A percentile compares a stretch with the other conserved stretches of the same genome.
Evolutionary conservation across 495 filamentous ascomycete species (phyloP).

Genomic region (Terfezia boudieri): DNA sequence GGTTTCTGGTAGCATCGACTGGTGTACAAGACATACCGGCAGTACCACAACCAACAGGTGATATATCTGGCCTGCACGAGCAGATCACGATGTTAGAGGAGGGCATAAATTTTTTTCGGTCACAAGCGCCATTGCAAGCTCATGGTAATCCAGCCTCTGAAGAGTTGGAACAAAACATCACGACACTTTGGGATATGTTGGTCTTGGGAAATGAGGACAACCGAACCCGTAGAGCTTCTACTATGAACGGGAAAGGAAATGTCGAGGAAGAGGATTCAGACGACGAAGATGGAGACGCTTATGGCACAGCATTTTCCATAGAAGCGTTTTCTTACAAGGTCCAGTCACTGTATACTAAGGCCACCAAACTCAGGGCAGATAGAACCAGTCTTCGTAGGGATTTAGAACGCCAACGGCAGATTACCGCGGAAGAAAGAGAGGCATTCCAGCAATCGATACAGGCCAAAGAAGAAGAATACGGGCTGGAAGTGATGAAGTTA

Average conservation of each 20-base stretch:
- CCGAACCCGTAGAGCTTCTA: slow-evolving; percentile 28
- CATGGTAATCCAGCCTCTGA: slow-evolving; percentile 15
- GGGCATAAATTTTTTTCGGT: slow-evolving; percentile 21
- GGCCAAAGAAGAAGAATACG: background rate
- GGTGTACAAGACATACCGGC: slow-evolving; percentile 25
- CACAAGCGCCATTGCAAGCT: slow-evolving; percentile 12
- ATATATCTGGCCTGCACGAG: slow-evolving; percentile 21
- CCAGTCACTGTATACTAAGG: slow-evolving; percentile 42
- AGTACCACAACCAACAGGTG: slow-evolving; percentile 26
- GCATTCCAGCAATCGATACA: background rate
- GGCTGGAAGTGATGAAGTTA: background rate
- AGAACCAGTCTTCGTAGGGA: background rate
- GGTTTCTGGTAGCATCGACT: slow-evolving; percentile 26
- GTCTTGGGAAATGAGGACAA: slow-evolving; percentile 38
- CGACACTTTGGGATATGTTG: slow-evolving; percentile 52
- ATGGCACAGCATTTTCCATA: slow-evolving; percentile 40
- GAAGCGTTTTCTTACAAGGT: slow-evolving; percentile 51
- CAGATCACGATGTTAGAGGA: slow-evolving; percentile 32
- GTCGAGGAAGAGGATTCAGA: slow-evolving; percentile 23
- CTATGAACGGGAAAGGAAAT: slow-evolving; percentile 24
- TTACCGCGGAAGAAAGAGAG: background rate
- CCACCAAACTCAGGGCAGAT: slow-evolving; percentile 18
- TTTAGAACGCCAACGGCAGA: background rate
- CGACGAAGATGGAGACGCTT: slow-evolving; percentile 26
- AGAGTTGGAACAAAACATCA: slow-evolving; percentile 34